phyloP scores from a whole-genome alignment of 805 yeast genomes.

The Schizosaccharomyces pombe region DNA sequence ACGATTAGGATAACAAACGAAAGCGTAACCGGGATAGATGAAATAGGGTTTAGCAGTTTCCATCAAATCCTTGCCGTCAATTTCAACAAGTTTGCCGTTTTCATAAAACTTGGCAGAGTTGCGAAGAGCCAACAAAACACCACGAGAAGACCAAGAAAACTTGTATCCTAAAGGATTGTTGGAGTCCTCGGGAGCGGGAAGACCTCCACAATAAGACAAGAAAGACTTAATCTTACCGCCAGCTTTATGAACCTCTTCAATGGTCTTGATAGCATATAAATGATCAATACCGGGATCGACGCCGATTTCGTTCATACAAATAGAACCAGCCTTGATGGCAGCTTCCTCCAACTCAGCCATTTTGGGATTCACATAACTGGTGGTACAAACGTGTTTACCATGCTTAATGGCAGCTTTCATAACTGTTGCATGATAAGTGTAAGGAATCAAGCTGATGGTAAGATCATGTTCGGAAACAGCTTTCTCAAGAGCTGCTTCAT shows the following conservation, averaged over 20 bases:
- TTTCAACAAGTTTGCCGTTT: constrained; percentile 59
- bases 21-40: constrained; percentile 85
- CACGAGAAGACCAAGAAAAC: constrained; percentile 97
- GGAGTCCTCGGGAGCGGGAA: constrained; percentile 93
- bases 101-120: constrained; percentile 76
- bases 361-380: constrained; percentile 47
- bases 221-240: constrained; percentile 87
- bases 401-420: constrained; percentile 79
- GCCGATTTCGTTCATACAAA: constrained; percentile 96
- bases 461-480: constrained; percentile 60
- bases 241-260: constrained; percentile 78
- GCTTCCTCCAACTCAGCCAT: constrained; percentile 10
- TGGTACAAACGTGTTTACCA: constrained; percentile 68
- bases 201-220: constrained; percentile 94
- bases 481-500: constrained; percentile 51
- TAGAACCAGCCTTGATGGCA: constrained; percentile 76
- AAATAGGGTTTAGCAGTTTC: constrained; percentile 82
- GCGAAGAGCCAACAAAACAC: constrained; percentile 85
- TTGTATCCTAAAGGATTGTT: constrained; percentile 97
- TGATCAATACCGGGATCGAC: constrained; percentile 98
- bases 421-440: constrained; percentile 78
- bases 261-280: constrained; percentile 91
- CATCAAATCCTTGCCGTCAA: constrained; percentile 82
- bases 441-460: constrained; percentile 69
- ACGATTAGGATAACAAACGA: constrained; percentile 93